Evolutionary conservation across 164 flowering plant genomes (phyloP).

Genomic region (Stephania cephalantha): DNA sequence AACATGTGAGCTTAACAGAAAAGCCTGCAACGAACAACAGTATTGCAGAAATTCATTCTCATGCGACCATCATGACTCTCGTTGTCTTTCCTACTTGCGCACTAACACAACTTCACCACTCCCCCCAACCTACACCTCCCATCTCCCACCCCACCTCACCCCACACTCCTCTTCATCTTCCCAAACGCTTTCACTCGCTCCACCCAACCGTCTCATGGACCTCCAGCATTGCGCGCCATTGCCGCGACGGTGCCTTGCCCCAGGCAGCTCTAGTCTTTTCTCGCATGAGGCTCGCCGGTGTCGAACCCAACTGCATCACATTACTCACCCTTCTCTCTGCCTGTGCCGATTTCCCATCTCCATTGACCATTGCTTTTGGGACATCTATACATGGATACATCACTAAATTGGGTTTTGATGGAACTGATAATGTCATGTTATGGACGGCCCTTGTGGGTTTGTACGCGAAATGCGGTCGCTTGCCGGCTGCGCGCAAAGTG

Average conservation of each 20-base stretch:
- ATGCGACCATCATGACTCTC: no score
- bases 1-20: no score
- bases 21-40: no score
- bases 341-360: constrained; percentile 28
- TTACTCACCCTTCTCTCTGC: constrained; percentile 49
- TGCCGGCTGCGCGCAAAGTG: constrained; percentile 29
- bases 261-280: constrained; percentile 35
- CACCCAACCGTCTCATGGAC: constrained; percentile 47
- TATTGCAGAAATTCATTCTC: no score
- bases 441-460: constrained; percentile 44
- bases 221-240: constrained; percentile 39
- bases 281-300: constrained; percentile 38
- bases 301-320: constrained; percentile 47
- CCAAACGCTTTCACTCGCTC: neutral
- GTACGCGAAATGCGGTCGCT: constrained; percentile 39
- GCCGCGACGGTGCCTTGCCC: constrained; percentile 31
- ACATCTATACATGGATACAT: constrained; percentile 38
- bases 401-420: constrained; percentile 37
- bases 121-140: neutral
- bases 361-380: constrained; percentile 18
- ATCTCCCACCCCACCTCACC: neutral
- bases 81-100: no score
- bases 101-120: no score
- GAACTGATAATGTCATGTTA: constrained; percentile 34
- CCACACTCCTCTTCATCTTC: neutral